Evolutionary conservation across 345 rosid genomes (phyloP).

Genomic region (Geranium rotundifolium): DNA sequence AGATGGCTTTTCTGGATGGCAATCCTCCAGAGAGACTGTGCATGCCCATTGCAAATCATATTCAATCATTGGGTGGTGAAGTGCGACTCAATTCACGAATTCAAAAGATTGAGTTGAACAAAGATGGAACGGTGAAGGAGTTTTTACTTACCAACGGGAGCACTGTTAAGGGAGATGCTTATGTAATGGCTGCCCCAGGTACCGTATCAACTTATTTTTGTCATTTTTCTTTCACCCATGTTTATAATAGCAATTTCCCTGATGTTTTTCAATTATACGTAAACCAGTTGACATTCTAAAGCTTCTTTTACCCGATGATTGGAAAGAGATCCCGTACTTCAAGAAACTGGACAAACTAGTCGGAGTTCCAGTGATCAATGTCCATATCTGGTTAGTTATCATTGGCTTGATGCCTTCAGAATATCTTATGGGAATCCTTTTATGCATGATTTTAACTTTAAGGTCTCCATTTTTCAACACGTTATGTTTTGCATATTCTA

Average conservation of each 20-base stretch:
- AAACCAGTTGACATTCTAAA: conserved; percentile 71
- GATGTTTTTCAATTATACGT: conserved; percentile 13
- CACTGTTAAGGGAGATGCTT: conserved; percentile 66
- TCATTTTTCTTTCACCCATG: not conserved
- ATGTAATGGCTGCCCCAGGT: conserved; percentile 91
- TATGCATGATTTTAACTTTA: too few species aligned
- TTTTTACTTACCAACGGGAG: conserved; percentile 57
- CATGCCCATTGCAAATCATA: conserved; percentile 68
- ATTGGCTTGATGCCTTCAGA: too few species aligned
- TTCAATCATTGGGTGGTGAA: conserved; percentile 74
- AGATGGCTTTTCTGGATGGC: conserved; percentile 97
- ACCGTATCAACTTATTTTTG: conserved; percentile 6
- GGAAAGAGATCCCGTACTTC: conserved; percentile 79
- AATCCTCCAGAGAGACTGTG: conserved; percentile 95
- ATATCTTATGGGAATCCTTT: too few species aligned
- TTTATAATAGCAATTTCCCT: not conserved
- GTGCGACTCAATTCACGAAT: conserved; percentile 66
- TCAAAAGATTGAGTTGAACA: conserved; percentile 65
- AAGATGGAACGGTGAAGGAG: conserved; percentile 69
- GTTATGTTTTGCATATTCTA: too few species aligned
- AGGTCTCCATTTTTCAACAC: too few species aligned
- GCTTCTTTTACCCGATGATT: conserved; percentile 74
- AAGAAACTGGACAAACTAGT: conserved; percentile 78
- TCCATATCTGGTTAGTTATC: conserved; percentile 76
- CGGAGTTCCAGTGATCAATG: conserved; percentile 90